These are phyloP conservation scores for Beta vulgaris DNA, from an alignment of 148 eudicot genomes.

Conservation along the genomic window DNA sequence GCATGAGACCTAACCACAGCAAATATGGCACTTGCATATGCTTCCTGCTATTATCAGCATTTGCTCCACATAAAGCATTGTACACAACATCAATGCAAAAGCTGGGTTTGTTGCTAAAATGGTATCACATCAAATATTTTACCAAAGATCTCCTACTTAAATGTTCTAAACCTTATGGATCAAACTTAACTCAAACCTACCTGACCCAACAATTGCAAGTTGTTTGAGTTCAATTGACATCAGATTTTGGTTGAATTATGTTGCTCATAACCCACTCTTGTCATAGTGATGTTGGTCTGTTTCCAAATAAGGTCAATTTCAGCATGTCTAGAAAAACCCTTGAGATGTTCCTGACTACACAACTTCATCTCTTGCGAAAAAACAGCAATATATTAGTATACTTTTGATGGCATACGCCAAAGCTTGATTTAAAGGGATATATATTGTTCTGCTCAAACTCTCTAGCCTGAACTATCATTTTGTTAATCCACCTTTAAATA, in stretches of 20 bases:
- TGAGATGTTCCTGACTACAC: background rate
- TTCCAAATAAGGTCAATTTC: background rate
- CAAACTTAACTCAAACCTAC: background rate
- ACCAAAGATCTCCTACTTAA: background rate
- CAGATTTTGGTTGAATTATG: background rate
- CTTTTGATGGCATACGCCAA: background rate
- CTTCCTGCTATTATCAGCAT: constrained; percentile 6
- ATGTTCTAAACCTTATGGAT: background rate
- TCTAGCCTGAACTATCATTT: too few relatives aligned
- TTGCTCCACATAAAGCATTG: background rate
- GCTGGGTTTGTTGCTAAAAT: background rate
- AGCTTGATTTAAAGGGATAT: too few relatives aligned
- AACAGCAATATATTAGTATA: background rate
- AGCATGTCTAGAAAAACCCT: background rate
- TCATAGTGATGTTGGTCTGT: background rate
- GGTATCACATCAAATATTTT: background rate
- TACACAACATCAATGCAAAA: background rate
- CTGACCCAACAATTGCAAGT: background rate
- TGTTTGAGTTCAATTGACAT: background rate
- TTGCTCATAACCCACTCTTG: background rate
- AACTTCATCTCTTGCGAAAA: background rate
- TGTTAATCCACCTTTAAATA: too few relatives aligned
- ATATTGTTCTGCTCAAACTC: background rate
- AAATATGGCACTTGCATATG: background rate
- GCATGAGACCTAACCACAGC: background rate